These are phyloP conservation scores for Dactylonectria macrodidyma DNA, from an alignment of 2,329 filamentous ascomycete species.

Conservation along the genomic window DNA sequence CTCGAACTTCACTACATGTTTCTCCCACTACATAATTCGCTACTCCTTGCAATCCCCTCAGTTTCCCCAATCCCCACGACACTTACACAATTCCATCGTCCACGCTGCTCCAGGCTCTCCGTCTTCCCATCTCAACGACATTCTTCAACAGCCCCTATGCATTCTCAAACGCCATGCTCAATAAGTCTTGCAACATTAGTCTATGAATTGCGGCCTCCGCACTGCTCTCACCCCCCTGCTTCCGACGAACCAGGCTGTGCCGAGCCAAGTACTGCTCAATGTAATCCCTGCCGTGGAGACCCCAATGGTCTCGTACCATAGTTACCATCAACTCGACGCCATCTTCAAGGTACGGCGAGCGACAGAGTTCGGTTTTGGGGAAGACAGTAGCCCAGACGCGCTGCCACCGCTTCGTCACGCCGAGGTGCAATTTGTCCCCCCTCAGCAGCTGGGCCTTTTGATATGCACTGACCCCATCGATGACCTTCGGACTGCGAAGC, in stretches of 20 bases:
- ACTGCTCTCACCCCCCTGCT: neutral
- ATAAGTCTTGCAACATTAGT: neutral
- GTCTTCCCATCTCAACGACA: no score
- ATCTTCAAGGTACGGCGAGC: constrained; percentile 8
- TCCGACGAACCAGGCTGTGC: neutral
- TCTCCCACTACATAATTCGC: no score
- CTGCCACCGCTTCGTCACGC: neutral
- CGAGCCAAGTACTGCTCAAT: neutral
- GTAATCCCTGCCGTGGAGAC: neutral
- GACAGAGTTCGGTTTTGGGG: neutral
- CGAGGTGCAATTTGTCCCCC: neutral
- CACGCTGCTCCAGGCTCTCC: no score
- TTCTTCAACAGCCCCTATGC: no score
- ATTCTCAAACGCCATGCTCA: no score
- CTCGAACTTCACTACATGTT: no score
- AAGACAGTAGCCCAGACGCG: constrained; percentile 5
- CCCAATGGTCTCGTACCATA: constrained; percentile 6
- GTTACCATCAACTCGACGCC: constrained; percentile 5
- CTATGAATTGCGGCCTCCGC: neutral
- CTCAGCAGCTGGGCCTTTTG: neutral
- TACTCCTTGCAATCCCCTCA: no score
- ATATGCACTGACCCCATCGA: neutral
- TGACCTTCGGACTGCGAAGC: neutral
- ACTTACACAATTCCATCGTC: no score
- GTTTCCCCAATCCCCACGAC: no score